Evolutionary conservation across 2,329 filamentous ascomycete genomes (phyloP).

Genomic region (Fusarium floridanum): DNA sequence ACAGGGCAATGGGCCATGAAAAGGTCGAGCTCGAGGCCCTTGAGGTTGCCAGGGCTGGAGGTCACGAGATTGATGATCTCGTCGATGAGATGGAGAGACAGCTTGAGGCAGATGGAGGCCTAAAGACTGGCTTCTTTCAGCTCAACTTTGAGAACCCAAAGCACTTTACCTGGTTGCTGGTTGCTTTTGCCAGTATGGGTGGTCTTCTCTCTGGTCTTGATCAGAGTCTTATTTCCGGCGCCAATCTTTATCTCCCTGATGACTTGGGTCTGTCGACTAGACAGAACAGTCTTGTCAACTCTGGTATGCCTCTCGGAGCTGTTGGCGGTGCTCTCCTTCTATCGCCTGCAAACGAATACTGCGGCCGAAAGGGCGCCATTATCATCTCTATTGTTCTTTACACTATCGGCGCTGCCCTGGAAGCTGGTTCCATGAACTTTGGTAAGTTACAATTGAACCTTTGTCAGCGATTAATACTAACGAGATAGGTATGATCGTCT

Average conservation of each 20-base stretch:
- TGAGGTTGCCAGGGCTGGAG: slow-evolving; percentile 52
- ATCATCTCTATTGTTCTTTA: slow-evolving; percentile 78
- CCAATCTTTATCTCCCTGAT: slow-evolving; percentile 74
- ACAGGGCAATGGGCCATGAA: slow-evolving; percentile 36
- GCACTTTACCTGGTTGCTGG: slow-evolving; percentile 75
- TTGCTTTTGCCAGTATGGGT: slow-evolving; percentile 81
- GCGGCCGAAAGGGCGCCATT: slow-evolving; percentile 76
- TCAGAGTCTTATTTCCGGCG: slow-evolving; percentile 79
- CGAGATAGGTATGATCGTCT: slow-evolving; percentile 71
- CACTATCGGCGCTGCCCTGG: slow-evolving; percentile 76
- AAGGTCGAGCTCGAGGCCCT: slow-evolving; percentile 52
- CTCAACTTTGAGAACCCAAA: slow-evolving; percentile 70
- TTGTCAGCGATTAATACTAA: neutral
- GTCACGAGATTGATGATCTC: slow-evolving; percentile 53
- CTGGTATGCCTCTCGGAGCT: slow-evolving; percentile 78
- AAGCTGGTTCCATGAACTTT: slow-evolving; percentile 76
- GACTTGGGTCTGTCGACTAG: slow-evolving; percentile 67
- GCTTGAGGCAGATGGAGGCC: slow-evolving; percentile 51
- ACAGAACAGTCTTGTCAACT: slow-evolving; percentile 76
- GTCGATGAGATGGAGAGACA: slow-evolving; percentile 58
- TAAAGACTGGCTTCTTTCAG: slow-evolving; percentile 61
- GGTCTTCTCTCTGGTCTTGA: slow-evolving; percentile 79
- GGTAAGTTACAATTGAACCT: slow-evolving; percentile 48
- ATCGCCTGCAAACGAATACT: slow-evolving; percentile 74
- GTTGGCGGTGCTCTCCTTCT: slow-evolving; percentile 77